Evolutionary conservation across 106 monocot species (phyloP).

Genomic region (Platanthera zijinensis): DNA sequence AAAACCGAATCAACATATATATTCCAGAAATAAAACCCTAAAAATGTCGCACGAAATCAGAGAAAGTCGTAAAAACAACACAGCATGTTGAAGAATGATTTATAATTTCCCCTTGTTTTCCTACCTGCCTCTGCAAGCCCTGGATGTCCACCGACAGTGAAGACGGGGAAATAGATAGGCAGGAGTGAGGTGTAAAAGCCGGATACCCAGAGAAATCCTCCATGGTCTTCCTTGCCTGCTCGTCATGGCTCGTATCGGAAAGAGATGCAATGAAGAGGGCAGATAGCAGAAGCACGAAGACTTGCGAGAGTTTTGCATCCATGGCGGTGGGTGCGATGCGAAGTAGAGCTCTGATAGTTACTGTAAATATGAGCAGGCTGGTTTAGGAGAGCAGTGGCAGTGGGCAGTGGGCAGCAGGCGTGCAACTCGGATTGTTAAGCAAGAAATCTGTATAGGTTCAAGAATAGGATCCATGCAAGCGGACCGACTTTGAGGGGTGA

Average conservation of each 20-base stretch:
- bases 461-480: no score
- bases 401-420: no score
- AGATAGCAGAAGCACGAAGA: background rate
- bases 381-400: no score
- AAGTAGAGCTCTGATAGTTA: no score
- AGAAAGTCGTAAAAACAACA: background rate
- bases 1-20: no score
- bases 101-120: background rate
- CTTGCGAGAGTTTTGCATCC: background rate
- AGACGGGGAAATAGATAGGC: background rate
- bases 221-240: conserved; percentile 7
- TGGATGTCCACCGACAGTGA: conserved; percentile 10
- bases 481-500: no score
- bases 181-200: background rate
- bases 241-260: background rate
- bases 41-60: background rate
- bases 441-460: no score
- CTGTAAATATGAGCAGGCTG: no score
- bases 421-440: no score
- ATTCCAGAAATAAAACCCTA: no score
- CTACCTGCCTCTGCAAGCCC: conserved; percentile 20
- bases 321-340: no score
- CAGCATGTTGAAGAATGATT: background rate
- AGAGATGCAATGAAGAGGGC: background rate
- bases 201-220: conserved; percentile 17